Percentiles rank a stretch among this genome's conserved stretches.
Conservation (phyloP, 495 filamentous ascomycete genomes). For the Penicillium waksmanii region DNA sequence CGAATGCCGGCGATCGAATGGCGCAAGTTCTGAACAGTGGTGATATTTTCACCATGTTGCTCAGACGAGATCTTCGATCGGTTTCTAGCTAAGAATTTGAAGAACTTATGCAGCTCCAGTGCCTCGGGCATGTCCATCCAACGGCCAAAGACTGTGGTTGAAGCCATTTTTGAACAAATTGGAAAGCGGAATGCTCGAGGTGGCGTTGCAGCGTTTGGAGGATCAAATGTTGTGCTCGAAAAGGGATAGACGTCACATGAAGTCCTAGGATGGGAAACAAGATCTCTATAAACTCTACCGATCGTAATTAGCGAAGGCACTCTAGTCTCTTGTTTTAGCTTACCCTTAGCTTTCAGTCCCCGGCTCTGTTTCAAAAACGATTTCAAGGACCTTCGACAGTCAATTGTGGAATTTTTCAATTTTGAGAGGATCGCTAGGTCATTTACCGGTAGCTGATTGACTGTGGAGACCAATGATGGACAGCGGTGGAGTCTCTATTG, state of each 20-base stretch:
- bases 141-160: not conserved
- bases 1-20: slow-evolving; percentile 8
- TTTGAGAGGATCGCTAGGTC: no score
- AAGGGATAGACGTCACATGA: no score
- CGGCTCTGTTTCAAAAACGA: not conserved
- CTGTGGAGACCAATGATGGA: no score
- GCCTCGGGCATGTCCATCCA: slow-evolving; percentile 3
- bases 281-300: no score
- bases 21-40: slow-evolving; percentile 1
- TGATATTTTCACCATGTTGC: not conserved
- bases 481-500: no score
- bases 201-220: no score
- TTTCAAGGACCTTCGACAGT: not conserved
- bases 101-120: slow-evolving; percentile 5
- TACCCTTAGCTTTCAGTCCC: not conserved
- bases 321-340: not conserved
- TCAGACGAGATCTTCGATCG: slow-evolving; percentile 2
- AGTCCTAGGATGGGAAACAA: no score
- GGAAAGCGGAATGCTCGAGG: no score
- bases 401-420: no score
- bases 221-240: no score
- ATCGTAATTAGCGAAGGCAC: not conserved
- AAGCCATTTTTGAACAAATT: slow-evolving; percentile 5
- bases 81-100: slow-evolving; percentile 5
- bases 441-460: no score